Evolutionary conservation across 2,329 filamentous ascomycete genomes (phyloP).

Genomic region (Scleromitrula shiraiana): DNA sequence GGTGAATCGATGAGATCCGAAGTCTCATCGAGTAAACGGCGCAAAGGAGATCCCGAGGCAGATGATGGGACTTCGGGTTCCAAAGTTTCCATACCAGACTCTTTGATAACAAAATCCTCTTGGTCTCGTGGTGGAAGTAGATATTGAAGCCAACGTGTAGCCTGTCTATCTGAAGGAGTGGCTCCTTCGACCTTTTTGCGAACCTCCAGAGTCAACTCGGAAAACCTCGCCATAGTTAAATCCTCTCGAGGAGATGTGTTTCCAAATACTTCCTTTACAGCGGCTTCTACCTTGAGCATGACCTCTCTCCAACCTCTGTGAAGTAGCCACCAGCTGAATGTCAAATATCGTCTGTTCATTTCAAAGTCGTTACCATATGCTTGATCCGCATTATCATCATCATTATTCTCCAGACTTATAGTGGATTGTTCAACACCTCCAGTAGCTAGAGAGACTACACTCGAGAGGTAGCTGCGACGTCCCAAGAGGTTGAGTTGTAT

Average conservation of each 20-base stretch:
- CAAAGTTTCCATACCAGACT: conserved; percentile 65
- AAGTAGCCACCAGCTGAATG: conserved; percentile 96
- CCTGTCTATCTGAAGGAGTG: conserved; percentile 54
- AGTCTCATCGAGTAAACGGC: conserved; percentile 87
- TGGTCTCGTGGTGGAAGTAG: conserved; percentile 72
- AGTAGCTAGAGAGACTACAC: conserved; percentile 82
- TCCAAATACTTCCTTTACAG: conserved; percentile 86
- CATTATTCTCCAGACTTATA: conserved; percentile 88
- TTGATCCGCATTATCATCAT: conserved; percentile 77
- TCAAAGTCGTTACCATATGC: conserved; percentile 90
- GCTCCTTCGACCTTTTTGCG: conserved; percentile 76
- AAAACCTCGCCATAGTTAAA: conserved; percentile 71
- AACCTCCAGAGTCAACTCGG: conserved; percentile 73
- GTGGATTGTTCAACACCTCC: conserved; percentile 60
- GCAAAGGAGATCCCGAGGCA: conserved; percentile 42
- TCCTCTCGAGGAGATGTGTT: conserved; percentile 81
- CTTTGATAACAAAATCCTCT: conserved; percentile 75
- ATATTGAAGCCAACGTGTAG: conserved; percentile 63
- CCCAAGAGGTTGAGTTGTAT: conserved; percentile 97
- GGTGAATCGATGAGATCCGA: conserved; percentile 94
- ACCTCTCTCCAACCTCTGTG: conserved; percentile 83
- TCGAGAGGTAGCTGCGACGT: conserved; percentile 89
- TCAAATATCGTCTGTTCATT: conserved; percentile 88
- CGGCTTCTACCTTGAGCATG: conserved; percentile 71
- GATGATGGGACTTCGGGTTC: conserved; percentile 35